Evolutionary conservation across 805 yeast genomes (phyloP), one percentile per base, ranked within the genome.

Genomic region (Cyberlindnera saturnus): DNA sequence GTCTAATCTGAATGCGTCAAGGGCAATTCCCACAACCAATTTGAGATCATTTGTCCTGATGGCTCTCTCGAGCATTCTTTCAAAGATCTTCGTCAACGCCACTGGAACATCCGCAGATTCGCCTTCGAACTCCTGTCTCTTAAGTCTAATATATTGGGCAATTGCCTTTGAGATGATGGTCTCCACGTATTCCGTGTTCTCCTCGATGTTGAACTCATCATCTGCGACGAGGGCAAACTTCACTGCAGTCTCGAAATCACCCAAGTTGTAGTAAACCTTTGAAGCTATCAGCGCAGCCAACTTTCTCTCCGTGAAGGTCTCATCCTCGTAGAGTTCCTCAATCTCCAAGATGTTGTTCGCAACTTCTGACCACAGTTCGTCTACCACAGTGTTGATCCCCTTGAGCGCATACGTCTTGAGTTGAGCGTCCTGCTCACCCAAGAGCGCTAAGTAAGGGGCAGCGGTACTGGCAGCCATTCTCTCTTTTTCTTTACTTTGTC

Each of bases 361-460:
- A 45, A 93, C 86, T 69, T 93, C 98, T 3, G 99, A 88, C 99
- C 99, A 93, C 46, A 88, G 74, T 64, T 87, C 90, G 67, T 89
- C 96, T 40, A 88, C 96, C 40, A 85, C 76, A 23, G 69, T 75
- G 61, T 89, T 86, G 52, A 93, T 77, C 16, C 95, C 81, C 44
- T 82, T 70, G 59, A 93, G 74, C 16, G 98, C 99, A 61, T 87
- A 86, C 31, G 82, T 72, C 63, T 88, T 90, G 52, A 93, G 77
- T 41, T 74, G 65, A 39, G 75, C 67, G 62, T 93, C 97, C 8
- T 80, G 73, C 67, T 93, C 99, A 48, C 80, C 79, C 60, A 93
- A 73, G 49, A 93, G 77, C 33, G 98, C 96, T 65, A 93, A 74
- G 55, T 86, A 85, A 35, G 96, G 95, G 32, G 95, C 89, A 38